Base-by-base conservation (phyloP, 2,329 filamentous ascomycete genomes). In the Xylaria sp. region DNA sequence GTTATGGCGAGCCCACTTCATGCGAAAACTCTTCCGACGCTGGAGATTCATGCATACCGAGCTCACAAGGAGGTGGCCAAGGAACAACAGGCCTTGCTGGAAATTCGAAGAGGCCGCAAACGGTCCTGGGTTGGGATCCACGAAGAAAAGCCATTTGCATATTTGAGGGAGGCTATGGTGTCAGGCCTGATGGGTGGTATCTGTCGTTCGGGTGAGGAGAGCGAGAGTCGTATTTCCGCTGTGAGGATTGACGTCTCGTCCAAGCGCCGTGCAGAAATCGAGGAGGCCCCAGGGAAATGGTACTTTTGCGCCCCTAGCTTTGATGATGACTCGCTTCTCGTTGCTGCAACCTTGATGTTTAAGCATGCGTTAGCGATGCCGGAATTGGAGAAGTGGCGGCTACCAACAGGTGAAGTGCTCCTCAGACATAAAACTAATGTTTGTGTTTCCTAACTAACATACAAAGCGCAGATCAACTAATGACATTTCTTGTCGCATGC, bases 111-210 rank as follows among this genome's bases (percentile, higher is more conserved):
- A 68, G 87, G 89, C 44, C 85, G 93, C 57, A 96, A 96, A 76
- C 86, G 92, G 54, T 97, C 93, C 0, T 97, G 93, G 93, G 92
- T 97, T 41, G 93, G 93, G 25, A 85, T 96, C 10, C 87, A 91
- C 71, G 91, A 94, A 68, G 86, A 92, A 69, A 90, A 93, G 73
- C 92, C 93, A 1, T 97, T 93, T 78, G 89, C 92, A 15, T 97
- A 97, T 77, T 79, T 97, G 56, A 85, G 93, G 62, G 93, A 97
- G 78, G 91, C 91, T 51, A 97, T 97, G 92, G 93, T 97, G 4
- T 95, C 92, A 1, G 89, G 89, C 58, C 83, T 97, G 59, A 95
- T 97, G 91, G 90, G 89, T 71, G 88, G 91, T 37, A 97, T 97
- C 56, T 97, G 93, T 76, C 90, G 90, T 65, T 85, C 83, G 40